A percentile compares a stretch with the other conserved stretches of the same genome.
These are phyloP conservation scores for Neurospora cerealis DNA, from an alignment of 495 filamentous ascomycete genomes.

Conservation along the genomic window DNA sequence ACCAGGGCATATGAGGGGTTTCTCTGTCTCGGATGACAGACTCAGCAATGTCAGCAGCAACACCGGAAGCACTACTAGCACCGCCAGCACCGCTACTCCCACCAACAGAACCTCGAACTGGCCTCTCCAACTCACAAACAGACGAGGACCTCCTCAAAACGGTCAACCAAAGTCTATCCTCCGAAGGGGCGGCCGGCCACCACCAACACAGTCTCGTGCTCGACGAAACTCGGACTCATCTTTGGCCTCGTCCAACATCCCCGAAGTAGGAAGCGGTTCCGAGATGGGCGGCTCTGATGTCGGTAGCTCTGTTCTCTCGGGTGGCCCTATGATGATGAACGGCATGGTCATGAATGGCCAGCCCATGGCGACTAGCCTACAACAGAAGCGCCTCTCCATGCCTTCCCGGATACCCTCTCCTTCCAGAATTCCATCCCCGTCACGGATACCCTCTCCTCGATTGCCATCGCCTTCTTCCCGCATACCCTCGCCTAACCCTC, in stretches of 20 bases:
- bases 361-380: neutral
- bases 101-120: neutral
- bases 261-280: slow-evolving; percentile 17
- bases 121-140: neutral
- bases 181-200: slow-evolving; percentile 11
- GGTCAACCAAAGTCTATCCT: slow-evolving; percentile 13
- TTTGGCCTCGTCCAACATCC: slow-evolving; percentile 23
- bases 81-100: slow-evolving; percentile 5
- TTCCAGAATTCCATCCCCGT: neutral
- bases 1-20: neutral
- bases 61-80: slow-evolving; percentile 6
- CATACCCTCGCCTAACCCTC: neutral
- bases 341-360: neutral
- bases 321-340: neutral
- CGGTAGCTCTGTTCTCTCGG: neutral
- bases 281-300: slow-evolving; percentile 7
- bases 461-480: neutral
- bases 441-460: neutral
- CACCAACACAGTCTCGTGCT: slow-evolving; percentile 8
- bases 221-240: slow-evolving; percentile 25
- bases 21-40: slow-evolving; percentile 12
- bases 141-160: neutral
- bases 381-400: neutral
- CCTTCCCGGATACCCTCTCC: neutral
- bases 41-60: neutral